A percentile compares a stretch with the other conserved stretches of the same genome.
These are phyloP conservation scores for Macrolepiota fuliginosa DNA, from an alignment of 768 basidiomycete genomes.

Conservation along the genomic window DNA sequence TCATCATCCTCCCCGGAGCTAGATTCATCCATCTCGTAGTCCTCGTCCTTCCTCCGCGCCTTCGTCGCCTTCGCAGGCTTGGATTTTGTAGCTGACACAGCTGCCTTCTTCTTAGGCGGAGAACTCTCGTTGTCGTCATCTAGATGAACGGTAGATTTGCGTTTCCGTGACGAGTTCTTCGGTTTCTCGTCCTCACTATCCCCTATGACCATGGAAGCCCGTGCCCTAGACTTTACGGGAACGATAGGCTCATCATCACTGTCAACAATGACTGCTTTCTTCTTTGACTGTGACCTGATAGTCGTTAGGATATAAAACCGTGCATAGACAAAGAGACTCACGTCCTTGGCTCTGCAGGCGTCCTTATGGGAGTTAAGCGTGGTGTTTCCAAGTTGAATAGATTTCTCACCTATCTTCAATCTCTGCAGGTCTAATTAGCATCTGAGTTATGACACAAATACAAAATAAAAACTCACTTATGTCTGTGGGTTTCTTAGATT, in stretches of 20 bases:
- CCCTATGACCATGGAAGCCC: slow-evolving; percentile 18
- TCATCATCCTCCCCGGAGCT: slow-evolving; percentile 16
- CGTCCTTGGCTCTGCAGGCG: background rate
- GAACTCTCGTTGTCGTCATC: slow-evolving; percentile 23
- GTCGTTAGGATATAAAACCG: background rate
- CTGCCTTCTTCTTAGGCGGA: slow-evolving; percentile 41
- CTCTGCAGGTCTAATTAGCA: background rate
- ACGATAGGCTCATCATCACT: slow-evolving; percentile 29
- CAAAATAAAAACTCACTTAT: background rate
- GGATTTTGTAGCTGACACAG: slow-evolving; percentile 21
- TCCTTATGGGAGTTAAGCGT: background rate
- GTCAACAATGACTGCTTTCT: slow-evolving; percentile 18
- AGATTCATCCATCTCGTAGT: slow-evolving; percentile 20
- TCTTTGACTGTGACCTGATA: slow-evolving; percentile 8
- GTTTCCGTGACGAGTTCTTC: background rate
- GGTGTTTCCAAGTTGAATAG: background rate
- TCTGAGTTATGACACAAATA: background rate
- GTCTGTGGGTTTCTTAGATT: background rate
- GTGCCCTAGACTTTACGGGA: slow-evolving; percentile 12
- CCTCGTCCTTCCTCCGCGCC: slow-evolving; percentile 25
- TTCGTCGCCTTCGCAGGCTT: slow-evolving; percentile 21
- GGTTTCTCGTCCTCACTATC: slow-evolving; percentile 36
- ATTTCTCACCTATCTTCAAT: slow-evolving; percentile 1
- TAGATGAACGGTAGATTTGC: background rate
- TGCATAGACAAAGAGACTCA: background rate